Conservation (phyloP, 1,284 basidiomycete species). For the Leccinum solheimii region DNA sequence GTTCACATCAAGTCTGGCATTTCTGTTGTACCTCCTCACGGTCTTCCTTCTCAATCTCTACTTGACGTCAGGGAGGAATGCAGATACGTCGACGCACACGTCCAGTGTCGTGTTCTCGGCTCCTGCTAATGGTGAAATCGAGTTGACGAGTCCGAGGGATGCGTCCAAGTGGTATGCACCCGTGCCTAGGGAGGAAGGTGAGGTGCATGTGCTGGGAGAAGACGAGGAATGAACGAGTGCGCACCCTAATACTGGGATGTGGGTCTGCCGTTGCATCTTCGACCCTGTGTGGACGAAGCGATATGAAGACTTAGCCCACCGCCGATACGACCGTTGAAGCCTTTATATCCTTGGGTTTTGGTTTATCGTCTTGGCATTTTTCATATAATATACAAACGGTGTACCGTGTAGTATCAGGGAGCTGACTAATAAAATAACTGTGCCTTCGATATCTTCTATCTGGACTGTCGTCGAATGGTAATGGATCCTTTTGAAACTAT, state of each 20-base stretch:
- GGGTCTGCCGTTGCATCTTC: background rate
- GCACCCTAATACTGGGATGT: background rate
- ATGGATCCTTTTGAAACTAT: no score
- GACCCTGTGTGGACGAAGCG: background rate
- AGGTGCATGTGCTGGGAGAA: constrained; percentile 36
- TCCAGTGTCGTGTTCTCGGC: constrained; percentile 24
- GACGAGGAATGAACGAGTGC: constrained; percentile 29
- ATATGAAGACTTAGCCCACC: background rate
- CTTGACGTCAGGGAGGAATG: constrained; percentile 61
- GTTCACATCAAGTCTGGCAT: constrained; percentile 56
- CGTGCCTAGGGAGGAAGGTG: constrained; percentile 36
- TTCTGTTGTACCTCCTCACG: constrained; percentile 75
- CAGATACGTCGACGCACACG: constrained; percentile 24
- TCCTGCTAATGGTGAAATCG: constrained; percentile 29
- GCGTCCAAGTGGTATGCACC: constrained; percentile 43
- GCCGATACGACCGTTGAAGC: background rate
- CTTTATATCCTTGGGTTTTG: background rate
- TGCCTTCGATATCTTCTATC: no score
- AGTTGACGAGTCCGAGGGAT: constrained; percentile 30
- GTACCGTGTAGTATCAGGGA: no score
- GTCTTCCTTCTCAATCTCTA: constrained; percentile 60
- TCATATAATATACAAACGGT: no score
- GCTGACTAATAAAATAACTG: no score
- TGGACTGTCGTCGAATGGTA: no score
- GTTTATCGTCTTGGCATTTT: background rate